Conservation (phyloP, 345 rosid species). For the Eucalyptus grandis region DNA sequence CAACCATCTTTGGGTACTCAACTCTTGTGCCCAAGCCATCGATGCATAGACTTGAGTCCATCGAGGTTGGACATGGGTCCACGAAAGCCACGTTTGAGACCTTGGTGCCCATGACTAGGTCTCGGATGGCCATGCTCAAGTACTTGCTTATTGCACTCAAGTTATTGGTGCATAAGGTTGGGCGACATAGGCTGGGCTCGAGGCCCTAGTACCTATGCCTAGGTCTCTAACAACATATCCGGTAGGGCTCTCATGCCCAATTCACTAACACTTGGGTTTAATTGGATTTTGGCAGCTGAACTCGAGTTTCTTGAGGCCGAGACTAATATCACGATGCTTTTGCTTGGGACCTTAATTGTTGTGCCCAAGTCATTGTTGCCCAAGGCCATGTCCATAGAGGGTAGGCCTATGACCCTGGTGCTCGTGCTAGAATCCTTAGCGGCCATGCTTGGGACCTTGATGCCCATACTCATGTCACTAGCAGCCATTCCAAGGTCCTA, state of each 20-base stretch:
- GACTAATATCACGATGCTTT: rapidly evolving
- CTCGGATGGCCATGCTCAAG: background rate
- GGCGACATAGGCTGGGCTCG: background rate
- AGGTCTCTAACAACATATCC: background rate
- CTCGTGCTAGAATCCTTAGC: rapidly evolving
- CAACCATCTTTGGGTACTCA: background rate
- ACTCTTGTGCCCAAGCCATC: background rate
- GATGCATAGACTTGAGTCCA: background rate
- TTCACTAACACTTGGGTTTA: background rate
- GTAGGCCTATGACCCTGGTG: background rate
- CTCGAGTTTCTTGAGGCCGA: rapidly evolving
- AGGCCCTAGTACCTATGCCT: background rate
- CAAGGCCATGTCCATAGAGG: background rate
- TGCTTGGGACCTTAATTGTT: background rate
- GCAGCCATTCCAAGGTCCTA: background rate
- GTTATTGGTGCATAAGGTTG: background rate
- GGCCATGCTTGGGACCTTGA: background rate
- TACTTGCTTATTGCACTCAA: background rate
- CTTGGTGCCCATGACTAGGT: background rate
- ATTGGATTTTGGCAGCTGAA: background rate
- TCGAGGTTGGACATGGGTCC: background rate
- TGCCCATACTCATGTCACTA: background rate
- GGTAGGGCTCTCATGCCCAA: background rate
- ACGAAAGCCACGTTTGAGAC: background rate
- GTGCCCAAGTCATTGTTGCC: background rate